Base-by-base conservation (phyloP, 2,329 filamentous ascomycete genomes). In the Escovopsis weberi region DNA sequence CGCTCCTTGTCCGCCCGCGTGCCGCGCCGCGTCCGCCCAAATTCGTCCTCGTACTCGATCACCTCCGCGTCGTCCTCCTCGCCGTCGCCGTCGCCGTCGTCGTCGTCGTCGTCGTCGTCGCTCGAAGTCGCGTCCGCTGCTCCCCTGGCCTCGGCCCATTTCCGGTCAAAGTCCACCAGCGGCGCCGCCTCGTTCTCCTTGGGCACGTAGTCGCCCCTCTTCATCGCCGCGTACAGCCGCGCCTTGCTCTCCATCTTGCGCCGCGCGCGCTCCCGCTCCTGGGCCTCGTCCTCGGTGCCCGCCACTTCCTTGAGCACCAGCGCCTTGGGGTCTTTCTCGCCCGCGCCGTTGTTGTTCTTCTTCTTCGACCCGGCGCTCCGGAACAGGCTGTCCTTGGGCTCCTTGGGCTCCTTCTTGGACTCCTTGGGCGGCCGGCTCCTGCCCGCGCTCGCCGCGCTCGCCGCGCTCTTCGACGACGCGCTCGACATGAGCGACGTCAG, bases 131-230 rank as follows among this genome's bases (percentile, higher is more conserved):
- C 79, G 3, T 32, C 28, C 47, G 57, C 81, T 43, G 78, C 67
- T 23, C 8, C 8, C 28, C 7, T 32, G 28, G 4, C 8, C 56
- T 94, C 85, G 0, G 82, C 86, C 88, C 91, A 96, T 65, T 96
- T 98, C 47, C 82, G 73, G 62, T 96, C 91, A 60, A 98, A 98
- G 64, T 98, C 89, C 3, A 98, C 82, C 26, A 94, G 73, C 23
- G 75, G 72, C 51, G 79, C 75, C 36, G 75, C 66, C 51, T 75
- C 67, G 55, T 80, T 74, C 50, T 83, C 74, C 43, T 72, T 72
- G 12, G 74, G 68, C n/a, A 85, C 67, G 60, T 85, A 80, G 55
- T 94, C 81, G n/a, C 89, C 88, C 32, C 84, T 74, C 62, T 94
- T 94, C 77, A 98, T 81, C 33, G 85, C 83, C 6, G 83, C 80